Evolutionary conservation across 2,329 filamentous ascomycete genomes (phyloP), one percentile per base, ranked within the genome.

Genomic region (Pezicula carpinea): DNA sequence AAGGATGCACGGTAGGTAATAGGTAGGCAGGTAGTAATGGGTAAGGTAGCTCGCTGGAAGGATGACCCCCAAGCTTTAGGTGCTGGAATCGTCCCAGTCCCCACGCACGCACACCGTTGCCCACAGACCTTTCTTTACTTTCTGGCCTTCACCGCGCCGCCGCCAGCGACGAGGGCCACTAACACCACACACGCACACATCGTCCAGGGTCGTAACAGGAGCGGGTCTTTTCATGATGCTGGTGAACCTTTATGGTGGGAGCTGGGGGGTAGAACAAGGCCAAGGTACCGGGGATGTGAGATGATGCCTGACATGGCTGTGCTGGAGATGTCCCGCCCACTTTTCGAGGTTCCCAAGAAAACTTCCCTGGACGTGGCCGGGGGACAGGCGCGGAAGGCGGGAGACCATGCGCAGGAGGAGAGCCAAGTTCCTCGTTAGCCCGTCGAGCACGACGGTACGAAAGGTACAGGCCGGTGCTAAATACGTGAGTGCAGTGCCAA

Each of bases 111-210:
- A 40, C 49, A 42, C 40, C 46, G 41, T 49, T 53, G 52, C 53
- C 52, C 58, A 56, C 55, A 56, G 57, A 60, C 58, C 49, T 52
- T 51, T 45, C n/a, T n/a, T n/a, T n/a, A n/a, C n/a, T n/a, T n/a
- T 43, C 43, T 38, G 35, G 36, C 49, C 44, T 44, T 53, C 54
- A 55, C 53, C 53, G 53, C 48, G 44, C 45, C 50, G 44, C n/a
- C n/a, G n/a, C 43, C 26, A 29, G 26, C 10, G 26, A 51, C 44
- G 47, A 53, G 50, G 26, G 8, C 22, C 19, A 14, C n/a, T 18
- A 10, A 18, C 38, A 23, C 18, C 38, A 22, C 38, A 19, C 21
- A 22, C 23, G 38, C 21, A 22, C 38, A 40, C 38, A 40, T 40
- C 38, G 38, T 13, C 22, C 45, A 53, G 54, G 54, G 50, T 54